Base-by-base conservation (phyloP, 2,329 filamentous ascomycete species). In the Ramichloridium luteum region DNA sequence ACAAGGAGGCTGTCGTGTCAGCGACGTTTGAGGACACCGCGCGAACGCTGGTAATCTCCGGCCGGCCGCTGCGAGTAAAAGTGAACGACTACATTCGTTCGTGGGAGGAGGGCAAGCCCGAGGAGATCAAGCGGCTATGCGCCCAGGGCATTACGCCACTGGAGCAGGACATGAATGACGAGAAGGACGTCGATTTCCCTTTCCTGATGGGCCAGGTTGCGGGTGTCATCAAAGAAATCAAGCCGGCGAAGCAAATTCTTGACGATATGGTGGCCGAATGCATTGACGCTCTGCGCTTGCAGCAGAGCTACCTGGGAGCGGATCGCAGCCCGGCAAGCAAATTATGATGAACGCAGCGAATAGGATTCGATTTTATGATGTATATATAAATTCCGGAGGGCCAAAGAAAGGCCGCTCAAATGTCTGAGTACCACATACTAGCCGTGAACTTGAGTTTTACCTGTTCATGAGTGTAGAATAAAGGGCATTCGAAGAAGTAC, bases 191-290 rank as follows among this genome's bases (percentile, higher is more conserved):
- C 9, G 88, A 94, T 50, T 64, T 80, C 34, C 88, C 88, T 9
- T 85, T 88, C 57, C 54, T 94, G 50, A 94, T 94, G 88, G 88
- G 88, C 1, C 84, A 93, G 61, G 86, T 94, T 6, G 81, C 84
- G 1, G 86, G 80, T 2, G 69, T 77, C 1, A 81, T 94, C 35
- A 57, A 62, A 18, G 74, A 77, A 44, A 72, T 94, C 37, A 75
- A 90, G 63, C 84, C 86, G 0, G 88, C 88, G 0, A 70, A 64
- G 28, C 70, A 77, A 42, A 93, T 96, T 61, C 76, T 96, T n/a
- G 70, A 76, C 38, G 84, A 92, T 44, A 94, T 96, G 84, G 81
- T 93, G 6, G 59, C 61, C 13, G 77, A 86, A 54, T 83, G 82
- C 1, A 74, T 76, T 6, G 67, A 70, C 2, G 72, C 78, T 65